Evolutionary conservation across 2,329 filamentous ascomycete genomes (phyloP), one percentile per base, ranked within the genome.

Genomic region (Xylariaceae sp.): DNA sequence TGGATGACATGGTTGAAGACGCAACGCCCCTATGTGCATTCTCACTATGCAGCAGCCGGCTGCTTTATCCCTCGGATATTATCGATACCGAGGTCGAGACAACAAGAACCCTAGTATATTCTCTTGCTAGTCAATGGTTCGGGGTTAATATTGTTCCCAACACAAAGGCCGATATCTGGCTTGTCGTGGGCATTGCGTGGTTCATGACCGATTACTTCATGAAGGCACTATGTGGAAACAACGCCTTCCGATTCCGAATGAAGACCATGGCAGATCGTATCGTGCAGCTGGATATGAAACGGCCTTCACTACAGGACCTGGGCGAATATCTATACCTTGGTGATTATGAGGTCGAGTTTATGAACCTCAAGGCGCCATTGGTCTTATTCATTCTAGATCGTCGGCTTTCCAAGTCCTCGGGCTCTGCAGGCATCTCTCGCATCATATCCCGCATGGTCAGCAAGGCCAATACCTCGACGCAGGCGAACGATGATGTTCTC

Each of bases 191-290:
- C 11, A 88, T 95, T 51, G 89, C 93, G 0, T 92, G 93, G 78
- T 99, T 91, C 77, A 96, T 99, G 82, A 92, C 93, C 1, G 93
- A 97, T 67, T 82, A 91, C 3, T 97, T 96, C 74, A 90, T 97
- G 83, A 90, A 88, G 72, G 88, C 86, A 65, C 80, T 99, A 2
- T 95, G 91, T 70, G 94, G 94, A 6, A 95, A 95, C 71, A 99
- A 99, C 71, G 91, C 96, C 68, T 94, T 96, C 72, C 83, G 92
- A 9, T 97, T 92, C 72, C 87, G 91, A 44, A 88, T 96, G 74
- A 97, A 97, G 74, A 80, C 84, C 44, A 84, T 90, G 73, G 86
- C 91, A 0, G 93, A 99, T 73, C 83, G 82, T 66, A 84, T 97
- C 47, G 89, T 92, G 52, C 86, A 93, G 58, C 75, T 90, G 60